These are phyloP conservation scores for Pichiaceae sp. DNA, from an alignment of 1,139 yeast species.

Conservation along the genomic window DNA sequence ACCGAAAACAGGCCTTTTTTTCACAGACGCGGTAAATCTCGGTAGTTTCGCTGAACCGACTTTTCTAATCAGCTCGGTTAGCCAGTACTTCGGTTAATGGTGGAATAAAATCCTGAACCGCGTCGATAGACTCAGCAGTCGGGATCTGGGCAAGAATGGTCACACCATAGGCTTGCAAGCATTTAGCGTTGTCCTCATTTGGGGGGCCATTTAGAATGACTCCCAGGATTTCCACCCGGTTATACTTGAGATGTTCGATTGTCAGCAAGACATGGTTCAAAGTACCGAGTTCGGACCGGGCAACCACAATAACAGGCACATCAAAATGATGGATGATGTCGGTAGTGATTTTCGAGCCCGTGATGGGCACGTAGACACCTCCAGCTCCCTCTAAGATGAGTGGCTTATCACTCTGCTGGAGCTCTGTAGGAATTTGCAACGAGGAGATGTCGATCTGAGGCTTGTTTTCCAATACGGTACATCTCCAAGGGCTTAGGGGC, in stretches of 20 bases:
- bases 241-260: constrained; percentile 17
- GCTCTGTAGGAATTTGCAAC: constrained; percentile 2
- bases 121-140: constrained; percentile 1
- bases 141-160: constrained; percentile 8
- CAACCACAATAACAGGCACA: constrained; percentile 22
- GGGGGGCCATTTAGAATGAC: constrained; percentile 22
- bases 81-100: too few relatives aligned
- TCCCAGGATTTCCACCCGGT: constrained; percentile 18
- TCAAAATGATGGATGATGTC: constrained; percentile 20
- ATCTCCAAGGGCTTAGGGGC: constrained; percentile 27
- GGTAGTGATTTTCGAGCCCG: constrained; percentile 18
- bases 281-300: constrained; percentile 25
- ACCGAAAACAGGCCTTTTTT: too few relatives aligned
- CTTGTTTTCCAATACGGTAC: constrained; percentile 18
- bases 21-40: too few relatives aligned
- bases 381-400: constrained; percentile 29
- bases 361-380: constrained; percentile 25
- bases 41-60: too few relatives aligned
- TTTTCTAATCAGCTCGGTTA: too few relatives aligned
- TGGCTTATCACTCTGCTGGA: constrained; percentile 5
- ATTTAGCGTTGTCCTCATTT: constrained; percentile 18
- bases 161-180: constrained; percentile 11
- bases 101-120: too few relatives aligned
- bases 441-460: constrained; percentile 4
- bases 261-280: constrained; percentile 26